Conservation (phyloP, 2,329 filamentous ascomycete genomes). For the Aspergillus unguis region DNA sequence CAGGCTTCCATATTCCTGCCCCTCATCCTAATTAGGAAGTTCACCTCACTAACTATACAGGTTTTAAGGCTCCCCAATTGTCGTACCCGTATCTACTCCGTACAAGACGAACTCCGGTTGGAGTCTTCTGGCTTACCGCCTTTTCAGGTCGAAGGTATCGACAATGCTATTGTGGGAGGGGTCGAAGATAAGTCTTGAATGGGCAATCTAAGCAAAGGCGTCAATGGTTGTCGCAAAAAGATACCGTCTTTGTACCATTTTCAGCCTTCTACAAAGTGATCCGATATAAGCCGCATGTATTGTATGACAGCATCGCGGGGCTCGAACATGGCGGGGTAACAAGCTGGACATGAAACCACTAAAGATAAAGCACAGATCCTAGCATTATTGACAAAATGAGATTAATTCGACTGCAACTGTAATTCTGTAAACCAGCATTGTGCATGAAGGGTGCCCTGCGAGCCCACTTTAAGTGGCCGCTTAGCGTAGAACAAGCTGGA, state of each 20-base stretch:
- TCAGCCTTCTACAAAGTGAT: background rate
- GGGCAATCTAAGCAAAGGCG: background rate
- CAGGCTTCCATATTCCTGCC: conserved; percentile 16
- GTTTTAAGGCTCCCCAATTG: too few relatives aligned
- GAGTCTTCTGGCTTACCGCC: conserved; percentile 6
- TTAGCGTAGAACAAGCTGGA: conserved; percentile 22
- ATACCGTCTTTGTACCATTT: background rate
- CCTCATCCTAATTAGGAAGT: conserved; percentile 4
- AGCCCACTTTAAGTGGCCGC: conserved; percentile 2
- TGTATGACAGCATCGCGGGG: conserved; percentile 21
- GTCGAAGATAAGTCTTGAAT: background rate
- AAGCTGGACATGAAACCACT: conserved; percentile 1
- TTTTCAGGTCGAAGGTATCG: background rate
- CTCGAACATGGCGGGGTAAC: conserved; percentile 18
- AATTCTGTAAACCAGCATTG: background rate
- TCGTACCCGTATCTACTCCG: too few relatives aligned
- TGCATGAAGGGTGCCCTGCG: background rate
- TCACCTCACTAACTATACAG: too few relatives aligned
- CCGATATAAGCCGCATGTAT: conserved; percentile 5
- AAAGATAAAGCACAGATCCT: background rate
- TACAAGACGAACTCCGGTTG: background rate
- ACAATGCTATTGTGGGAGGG: background rate
- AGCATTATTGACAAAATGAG: too few relatives aligned
- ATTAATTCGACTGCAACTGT: too few relatives aligned
- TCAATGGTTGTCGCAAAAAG: background rate